Percentiles rank a stretch among this genome's conserved stretches.
Conservation (phyloP, 1,139 yeast species). For the Suhomyces ambrosiae region DNA sequence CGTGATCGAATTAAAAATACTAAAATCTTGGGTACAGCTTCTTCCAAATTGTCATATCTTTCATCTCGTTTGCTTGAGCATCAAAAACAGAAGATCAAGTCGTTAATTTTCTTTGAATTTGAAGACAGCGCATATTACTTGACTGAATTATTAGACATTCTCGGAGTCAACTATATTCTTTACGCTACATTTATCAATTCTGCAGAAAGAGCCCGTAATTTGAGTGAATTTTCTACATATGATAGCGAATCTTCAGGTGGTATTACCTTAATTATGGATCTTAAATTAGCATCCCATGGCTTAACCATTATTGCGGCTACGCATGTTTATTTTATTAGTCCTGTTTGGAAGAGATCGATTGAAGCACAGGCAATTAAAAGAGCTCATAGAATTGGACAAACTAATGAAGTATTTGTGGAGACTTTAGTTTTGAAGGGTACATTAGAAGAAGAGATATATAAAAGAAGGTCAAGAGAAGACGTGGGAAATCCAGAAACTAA, state of each 20-base stretch:
- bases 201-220: conserved; percentile 52
- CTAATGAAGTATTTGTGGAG: conserved; percentile 59
- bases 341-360: conserved; percentile 68
- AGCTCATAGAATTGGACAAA: conserved; percentile 73
- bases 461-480: conserved; percentile 21
- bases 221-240: conserved; percentile 52
- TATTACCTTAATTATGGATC: conserved; percentile 62
- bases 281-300: conserved; percentile 70
- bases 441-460: conserved; percentile 67
- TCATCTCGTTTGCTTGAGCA: conserved; percentile 55
- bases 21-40: conserved; percentile 55
- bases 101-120: conserved; percentile 68
- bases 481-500: conserved; percentile 7
- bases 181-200: conserved; percentile 63
- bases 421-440: conserved; percentile 63
- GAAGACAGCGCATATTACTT: conserved; percentile 71
- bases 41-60: conserved; percentile 62
- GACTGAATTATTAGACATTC: conserved; percentile 61
- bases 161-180: conserved; percentile 61
- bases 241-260: conserved; percentile 44
- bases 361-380: conserved; percentile 77
- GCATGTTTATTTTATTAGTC: conserved; percentile 65
- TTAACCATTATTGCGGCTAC: conserved; percentile 69
- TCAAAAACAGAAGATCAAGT: conserved; percentile 47
- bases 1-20: conserved; percentile 30